Evolutionary conservation across 306 rosid genomes (phyloP).

Genomic region (Lablab purpureus): DNA sequence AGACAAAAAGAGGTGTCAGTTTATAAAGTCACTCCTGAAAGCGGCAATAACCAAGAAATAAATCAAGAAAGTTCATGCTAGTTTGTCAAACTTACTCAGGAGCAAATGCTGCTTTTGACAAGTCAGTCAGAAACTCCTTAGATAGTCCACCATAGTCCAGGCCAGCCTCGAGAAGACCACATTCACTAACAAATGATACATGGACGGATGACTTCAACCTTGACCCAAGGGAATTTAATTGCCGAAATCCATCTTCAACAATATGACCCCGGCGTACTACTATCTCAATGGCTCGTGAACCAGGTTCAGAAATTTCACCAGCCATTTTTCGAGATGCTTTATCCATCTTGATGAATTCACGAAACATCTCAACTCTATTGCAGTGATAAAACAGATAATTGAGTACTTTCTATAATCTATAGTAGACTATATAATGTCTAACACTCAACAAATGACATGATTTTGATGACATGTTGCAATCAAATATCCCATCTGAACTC

Average conservation of each 20-base stretch:
- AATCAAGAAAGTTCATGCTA: slow-evolving; percentile 37
- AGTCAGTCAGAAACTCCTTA: slow-evolving; percentile 91
- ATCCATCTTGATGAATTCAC: slow-evolving; percentile 95
- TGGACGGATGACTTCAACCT: slow-evolving; percentile 90
- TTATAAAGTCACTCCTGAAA: slow-evolving; percentile 38
- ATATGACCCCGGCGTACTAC: slow-evolving; percentile 85
- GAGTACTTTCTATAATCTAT: slow-evolving; percentile 31
- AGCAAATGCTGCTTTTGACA: slow-evolving; percentile 87
- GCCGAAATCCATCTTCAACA: slow-evolving; percentile 96
- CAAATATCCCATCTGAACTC: slow-evolving; percentile 20
- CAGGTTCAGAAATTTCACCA: slow-evolving; percentile 88
- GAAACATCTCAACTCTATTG: slow-evolving; percentile 95
- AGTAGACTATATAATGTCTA: slow-evolving; percentile 8
- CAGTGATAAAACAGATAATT: slow-evolving; percentile 45
- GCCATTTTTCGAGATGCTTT: slow-evolving; percentile 94
- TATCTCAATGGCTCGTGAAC: slow-evolving; percentile 81
- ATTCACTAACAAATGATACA: slow-evolving; percentile 96
- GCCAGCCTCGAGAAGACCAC: slow-evolving; percentile 98
- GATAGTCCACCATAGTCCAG: slow-evolving; percentile 98
- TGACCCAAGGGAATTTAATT: slow-evolving; percentile 87
- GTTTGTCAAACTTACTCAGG: slow-evolving; percentile 77
- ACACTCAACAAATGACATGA: slow-evolving; percentile 1
- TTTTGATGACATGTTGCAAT: slow-evolving; percentile 6
- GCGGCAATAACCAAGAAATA: slow-evolving; percentile 40
- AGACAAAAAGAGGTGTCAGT: slow-evolving; percentile 40